phyloP scores from a whole-genome alignment of 805 yeast species.

The Scheffersomyces ergatensis region DNA sequence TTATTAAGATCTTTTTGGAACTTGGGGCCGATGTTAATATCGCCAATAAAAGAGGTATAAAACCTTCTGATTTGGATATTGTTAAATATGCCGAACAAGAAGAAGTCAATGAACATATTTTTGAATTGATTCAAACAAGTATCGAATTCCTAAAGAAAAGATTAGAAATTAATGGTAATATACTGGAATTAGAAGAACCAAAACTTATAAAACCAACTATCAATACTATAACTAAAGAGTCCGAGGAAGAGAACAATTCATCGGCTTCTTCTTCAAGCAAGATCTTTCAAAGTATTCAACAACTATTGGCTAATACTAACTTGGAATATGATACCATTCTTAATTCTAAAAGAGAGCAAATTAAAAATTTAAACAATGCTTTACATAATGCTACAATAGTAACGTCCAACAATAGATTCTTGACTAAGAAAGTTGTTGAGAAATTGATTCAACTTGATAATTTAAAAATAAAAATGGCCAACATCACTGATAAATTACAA shows the following conservation, averaged over 20 bases:
- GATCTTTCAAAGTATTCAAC: slow-evolving; percentile 39
- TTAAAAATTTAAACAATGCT: slow-evolving; percentile 30
- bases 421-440: slow-evolving; percentile 33
- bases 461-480: slow-evolving; percentile 46
- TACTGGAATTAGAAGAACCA: slow-evolving; percentile 11
- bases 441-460: slow-evolving; percentile 44
- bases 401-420: slow-evolving; percentile 41
- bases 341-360: slow-evolving; percentile 33
- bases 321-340: slow-evolving; percentile 36
- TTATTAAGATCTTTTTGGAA: slow-evolving; percentile 30
- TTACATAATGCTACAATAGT: slow-evolving; percentile 39
- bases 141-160: slow-evolving; percentile 30
- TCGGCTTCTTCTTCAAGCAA: slow-evolving; percentile 19
- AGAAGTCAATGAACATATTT: slow-evolving; percentile 22
- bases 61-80: slow-evolving; percentile 84
- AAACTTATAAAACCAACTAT: not conserved
- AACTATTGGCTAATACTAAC: slow-evolving; percentile 34
- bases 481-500: slow-evolving; percentile 35
- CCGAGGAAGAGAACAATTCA: slow-evolving; percentile 1
- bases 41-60: slow-evolving; percentile 81
- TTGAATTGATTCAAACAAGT: slow-evolving; percentile 33
- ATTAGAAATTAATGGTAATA: slow-evolving; percentile 12
- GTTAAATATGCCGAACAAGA: slow-evolving; percentile 29
- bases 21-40: slow-evolving; percentile 54
- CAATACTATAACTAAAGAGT: not conserved